Base-by-base conservation (phyloP, 495 filamentous ascomycete species). In the Neurospora sp. region DNA sequence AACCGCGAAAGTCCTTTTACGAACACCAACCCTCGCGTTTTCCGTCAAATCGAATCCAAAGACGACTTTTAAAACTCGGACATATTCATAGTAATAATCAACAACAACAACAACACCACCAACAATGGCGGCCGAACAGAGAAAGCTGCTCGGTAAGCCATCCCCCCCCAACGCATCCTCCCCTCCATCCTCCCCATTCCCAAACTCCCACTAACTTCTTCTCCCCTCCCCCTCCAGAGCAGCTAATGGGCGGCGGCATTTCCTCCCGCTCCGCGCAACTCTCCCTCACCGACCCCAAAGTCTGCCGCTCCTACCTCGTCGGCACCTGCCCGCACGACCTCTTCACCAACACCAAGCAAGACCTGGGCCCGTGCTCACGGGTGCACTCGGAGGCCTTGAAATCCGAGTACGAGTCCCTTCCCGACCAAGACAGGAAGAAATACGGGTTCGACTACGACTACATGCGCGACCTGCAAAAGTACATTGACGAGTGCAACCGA, bases 321-420 rank as follows among this genome's bases (percentile, higher is more conserved):
- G 96, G 96, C 75, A 97, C 92, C 48, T 99, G 96, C 81, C 96
- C 96, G 6, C 95, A 98, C 85, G 96, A 99, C 84, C 94, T 98
- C 79, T 99, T 99, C 88, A 98, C 94, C 74, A 99, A 99, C 84
- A 99, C 96, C 48, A 98, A 97, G 83, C 93, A 97, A 88, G 96
- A 99, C 81, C 88, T 98, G 40, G 96, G 96, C 22, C 90, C 89
- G 0, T 99, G 96, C 78, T 89, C 93, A 41, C 96, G 96, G 82
- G 89, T 95, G 53, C 96, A 99, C 82, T 92, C 89, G 72, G 94
- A 97, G 80, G 88, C 90, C 37, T 87, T 97, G 71, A 97, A 97
- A 80, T 84, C 88, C 44, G 94, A 98, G 79, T 98, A 97, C 83
- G 91, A 96, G 75, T 81, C 80, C 1, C 87, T 92, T 0, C 82